phyloP scores from a whole-genome alignment of 495 filamentous ascomycete genomes.

The Thermochaetoides thermophila region DNA sequence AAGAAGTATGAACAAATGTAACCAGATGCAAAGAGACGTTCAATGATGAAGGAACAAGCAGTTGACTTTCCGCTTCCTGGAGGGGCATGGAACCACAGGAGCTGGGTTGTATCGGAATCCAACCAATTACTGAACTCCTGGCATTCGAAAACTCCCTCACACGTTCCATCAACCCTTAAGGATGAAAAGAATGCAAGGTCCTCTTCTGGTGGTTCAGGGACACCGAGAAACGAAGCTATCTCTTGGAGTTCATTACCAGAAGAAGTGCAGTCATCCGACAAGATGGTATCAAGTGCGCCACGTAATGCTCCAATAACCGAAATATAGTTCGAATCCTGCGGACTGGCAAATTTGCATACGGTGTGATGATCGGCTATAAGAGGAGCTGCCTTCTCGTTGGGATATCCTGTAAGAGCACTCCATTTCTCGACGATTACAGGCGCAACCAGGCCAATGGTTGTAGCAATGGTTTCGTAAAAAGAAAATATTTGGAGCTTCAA shows the following conservation, averaged over 20 bases:
- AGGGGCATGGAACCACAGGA: constrained; percentile 13
- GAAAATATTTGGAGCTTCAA: constrained; percentile 21
- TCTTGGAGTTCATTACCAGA: background rate
- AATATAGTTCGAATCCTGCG: constrained; percentile 25
- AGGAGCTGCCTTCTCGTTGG: constrained; percentile 17
- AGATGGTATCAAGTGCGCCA: background rate
- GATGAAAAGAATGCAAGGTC: constrained; percentile 11
- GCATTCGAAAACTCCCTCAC: constrained; percentile 6
- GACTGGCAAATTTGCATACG: constrained; percentile 29
- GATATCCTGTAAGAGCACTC: constrained; percentile 28
- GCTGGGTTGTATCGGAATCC: background rate
- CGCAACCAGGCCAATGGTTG: constrained; percentile 8
- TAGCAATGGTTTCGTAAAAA: constrained; percentile 24
- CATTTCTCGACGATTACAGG: constrained; percentile 23
- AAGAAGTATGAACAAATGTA: constrained; percentile 14
- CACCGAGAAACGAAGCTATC: background rate
- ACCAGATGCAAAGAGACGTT: constrained; percentile 6
- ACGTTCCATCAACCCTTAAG: constrained; percentile 5
- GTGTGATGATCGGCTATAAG: constrained; percentile 30
- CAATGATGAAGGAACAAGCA: constrained; percentile 12
- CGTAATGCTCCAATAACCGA: constrained; percentile 13
- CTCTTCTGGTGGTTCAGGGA: constrained; percentile 1
- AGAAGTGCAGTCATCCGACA: background rate
- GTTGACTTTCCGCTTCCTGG: constrained; percentile 16
- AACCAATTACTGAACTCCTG: constrained; percentile 9